phyloP scores from a whole-genome alignment of 148 eudicot species.

The Suaeda aralocaspica region DNA sequence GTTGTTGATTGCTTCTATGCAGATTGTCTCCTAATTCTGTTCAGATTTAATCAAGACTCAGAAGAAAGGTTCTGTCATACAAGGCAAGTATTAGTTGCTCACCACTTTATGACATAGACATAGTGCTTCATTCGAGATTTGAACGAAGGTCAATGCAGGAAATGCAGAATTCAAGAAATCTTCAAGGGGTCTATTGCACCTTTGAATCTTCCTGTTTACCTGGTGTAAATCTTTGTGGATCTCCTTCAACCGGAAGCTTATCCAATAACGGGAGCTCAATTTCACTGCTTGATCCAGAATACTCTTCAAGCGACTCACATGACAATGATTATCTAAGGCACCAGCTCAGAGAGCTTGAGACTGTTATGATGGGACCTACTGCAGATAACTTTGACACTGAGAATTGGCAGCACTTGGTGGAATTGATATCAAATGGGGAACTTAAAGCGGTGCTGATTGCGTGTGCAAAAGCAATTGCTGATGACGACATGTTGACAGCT shows the following conservation, averaged over 20 bases:
- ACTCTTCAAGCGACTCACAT: conserved; percentile 20
- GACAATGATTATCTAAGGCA: conserved; percentile 26
- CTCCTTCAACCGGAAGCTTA: conserved; percentile 15
- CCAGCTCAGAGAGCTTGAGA: conserved; percentile 40
- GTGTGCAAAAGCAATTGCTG: conserved; percentile 50
- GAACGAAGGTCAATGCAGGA: conserved; percentile 9
- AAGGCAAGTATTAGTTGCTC: conserved; percentile 15
- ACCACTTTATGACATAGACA: background rate
- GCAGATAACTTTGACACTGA: conserved; percentile 20
- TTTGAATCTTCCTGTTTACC: conserved; percentile 17
- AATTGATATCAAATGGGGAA: conserved; percentile 31
- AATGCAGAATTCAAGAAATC: conserved; percentile 22
- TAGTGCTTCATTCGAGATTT: background rate
- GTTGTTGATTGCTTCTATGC: conserved; percentile 4
- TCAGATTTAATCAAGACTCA: background rate
- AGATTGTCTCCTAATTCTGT: conserved; percentile 4
- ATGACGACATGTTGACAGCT: conserved; percentile 33
- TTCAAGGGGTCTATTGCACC: conserved; percentile 17
- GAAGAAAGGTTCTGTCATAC: background rate
- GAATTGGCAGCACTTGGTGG: conserved; percentile 31
- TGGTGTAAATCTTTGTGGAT: conserved; percentile 1
- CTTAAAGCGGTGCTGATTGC: conserved; percentile 40
- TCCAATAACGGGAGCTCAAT: conserved; percentile 14
- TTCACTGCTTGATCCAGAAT: conserved; percentile 17
- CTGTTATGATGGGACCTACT: conserved; percentile 43